These are phyloP conservation scores for Drechslerella dactyloides DNA, from an alignment of 2,329 filamentous ascomycete species.

Conservation along the genomic window DNA sequence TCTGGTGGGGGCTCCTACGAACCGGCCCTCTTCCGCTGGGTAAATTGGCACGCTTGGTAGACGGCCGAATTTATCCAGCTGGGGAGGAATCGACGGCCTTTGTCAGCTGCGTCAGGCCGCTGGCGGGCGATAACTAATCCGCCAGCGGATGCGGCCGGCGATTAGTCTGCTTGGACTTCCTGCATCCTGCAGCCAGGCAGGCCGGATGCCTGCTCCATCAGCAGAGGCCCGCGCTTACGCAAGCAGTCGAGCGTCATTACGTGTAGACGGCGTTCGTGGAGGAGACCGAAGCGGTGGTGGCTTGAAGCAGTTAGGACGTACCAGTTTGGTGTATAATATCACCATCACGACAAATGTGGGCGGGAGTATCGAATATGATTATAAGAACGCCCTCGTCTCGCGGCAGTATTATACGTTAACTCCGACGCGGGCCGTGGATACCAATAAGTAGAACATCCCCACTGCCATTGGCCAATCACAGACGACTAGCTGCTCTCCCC, in stretches of 20 bases:
- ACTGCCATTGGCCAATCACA: background rate
- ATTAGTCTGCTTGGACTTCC: background rate
- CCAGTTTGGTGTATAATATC: too few relatives aligned
- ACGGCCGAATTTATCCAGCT: conserved; percentile 3
- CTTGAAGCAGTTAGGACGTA: too few relatives aligned
- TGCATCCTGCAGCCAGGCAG: background rate
- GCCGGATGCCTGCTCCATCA: too few relatives aligned
- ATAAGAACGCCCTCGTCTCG: conserved; percentile 1
- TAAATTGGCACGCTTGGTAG: conserved; percentile 3
- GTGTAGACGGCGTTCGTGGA: too few relatives aligned
- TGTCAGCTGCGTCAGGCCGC: conserved; percentile 1
- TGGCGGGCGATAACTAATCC: background rate
- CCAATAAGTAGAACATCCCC: background rate
- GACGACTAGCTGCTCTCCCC: too few relatives aligned
- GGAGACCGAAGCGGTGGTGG: too few relatives aligned
- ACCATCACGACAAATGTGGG: too few relatives aligned
- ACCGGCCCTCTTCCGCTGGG: background rate
- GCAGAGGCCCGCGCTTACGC: too few relatives aligned
- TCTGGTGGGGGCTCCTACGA: conserved; percentile 1
- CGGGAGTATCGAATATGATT: too few relatives aligned
- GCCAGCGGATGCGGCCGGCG: background rate
- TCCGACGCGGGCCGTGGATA: too few relatives aligned
- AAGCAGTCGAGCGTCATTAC: too few relatives aligned
- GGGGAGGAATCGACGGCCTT: background rate
- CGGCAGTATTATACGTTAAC: background rate